These are phyloP conservation scores for Pseudopithomyces maydicus DNA, from an alignment of 2,329 filamentous ascomycete genomes.

Conservation along the genomic window DNA sequence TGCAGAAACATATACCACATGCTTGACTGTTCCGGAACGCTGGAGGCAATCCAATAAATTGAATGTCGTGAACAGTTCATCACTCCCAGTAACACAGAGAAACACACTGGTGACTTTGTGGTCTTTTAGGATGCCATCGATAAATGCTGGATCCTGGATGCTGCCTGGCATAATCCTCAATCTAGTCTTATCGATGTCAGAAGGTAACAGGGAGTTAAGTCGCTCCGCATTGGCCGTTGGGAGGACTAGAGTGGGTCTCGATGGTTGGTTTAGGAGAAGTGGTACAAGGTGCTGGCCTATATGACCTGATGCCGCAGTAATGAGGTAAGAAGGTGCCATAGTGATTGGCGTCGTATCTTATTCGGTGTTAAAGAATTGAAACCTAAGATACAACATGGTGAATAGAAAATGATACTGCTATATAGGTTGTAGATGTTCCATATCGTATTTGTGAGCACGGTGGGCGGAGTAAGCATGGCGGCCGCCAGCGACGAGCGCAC, in stretches of 20 bases:
- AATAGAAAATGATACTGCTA: neutral
- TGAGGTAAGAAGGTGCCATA: conserved; percentile 8
- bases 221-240: neutral
- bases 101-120: conserved; percentile 5
- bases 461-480: too few relatives aligned
- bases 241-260: conserved; percentile 1
- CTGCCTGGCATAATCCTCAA: neutral
- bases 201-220: neutral
- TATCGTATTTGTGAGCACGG: neutral
- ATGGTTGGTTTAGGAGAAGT: neutral
- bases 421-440: neutral
- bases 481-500: too few relatives aligned
- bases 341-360: neutral
- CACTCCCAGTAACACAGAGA: conserved; percentile 1
- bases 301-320: conserved; percentile 2
- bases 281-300: conserved; percentile 4
- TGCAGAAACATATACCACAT: conserved; percentile 5
- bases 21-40: conserved; percentile 2
- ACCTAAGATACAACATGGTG: neutral
- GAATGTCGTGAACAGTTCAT: conserved; percentile 10
- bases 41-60: neutral
- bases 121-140: neutral
- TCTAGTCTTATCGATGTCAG: neutral
- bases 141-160: neutral
- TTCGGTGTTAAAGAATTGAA: too few relatives aligned